Percentiles rank a stretch among this genome's conserved stretches.
Conservation (phyloP, 345 rosid genomes). For the Eucalyptus erythrocorys region DNA sequence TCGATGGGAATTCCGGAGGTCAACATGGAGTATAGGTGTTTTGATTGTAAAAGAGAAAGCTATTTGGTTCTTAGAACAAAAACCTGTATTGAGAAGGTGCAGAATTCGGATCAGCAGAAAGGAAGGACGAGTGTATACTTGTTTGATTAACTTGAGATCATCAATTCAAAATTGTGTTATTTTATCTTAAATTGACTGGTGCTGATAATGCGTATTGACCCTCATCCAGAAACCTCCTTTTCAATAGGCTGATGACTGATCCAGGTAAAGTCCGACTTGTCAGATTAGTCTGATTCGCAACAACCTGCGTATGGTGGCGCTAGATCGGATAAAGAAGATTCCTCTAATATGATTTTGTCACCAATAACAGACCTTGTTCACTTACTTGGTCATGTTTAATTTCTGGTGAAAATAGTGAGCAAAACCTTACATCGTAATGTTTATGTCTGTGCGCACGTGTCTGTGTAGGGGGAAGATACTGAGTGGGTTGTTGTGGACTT, state of each 20-base stretch:
- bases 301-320: neutral
- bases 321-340: neutral
- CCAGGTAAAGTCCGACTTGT: neutral
- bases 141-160: neutral
- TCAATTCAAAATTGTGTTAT: neutral
- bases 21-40: neutral
- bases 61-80: neutral
- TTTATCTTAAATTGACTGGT: neutral
- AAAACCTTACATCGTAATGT: neutral
- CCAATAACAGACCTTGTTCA: neutral
- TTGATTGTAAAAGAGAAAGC: neutral
- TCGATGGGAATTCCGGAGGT: neutral
- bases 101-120: neutral
- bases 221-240: neutral
- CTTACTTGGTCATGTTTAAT: neutral
- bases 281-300: neutral
- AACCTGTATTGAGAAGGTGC: neutral
- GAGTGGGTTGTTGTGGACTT: constrained; percentile 3
- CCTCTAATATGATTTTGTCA: neutral
- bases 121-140: neutral
- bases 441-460: neutral
- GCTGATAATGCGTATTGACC: neutral
- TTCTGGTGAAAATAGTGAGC: neutral
- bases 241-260: neutral
- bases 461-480: neutral